phyloP scores from a whole-genome alignment of 2,329 filamentous ascomycete genomes.

The Hirsutella rhossiliensis region DNA sequence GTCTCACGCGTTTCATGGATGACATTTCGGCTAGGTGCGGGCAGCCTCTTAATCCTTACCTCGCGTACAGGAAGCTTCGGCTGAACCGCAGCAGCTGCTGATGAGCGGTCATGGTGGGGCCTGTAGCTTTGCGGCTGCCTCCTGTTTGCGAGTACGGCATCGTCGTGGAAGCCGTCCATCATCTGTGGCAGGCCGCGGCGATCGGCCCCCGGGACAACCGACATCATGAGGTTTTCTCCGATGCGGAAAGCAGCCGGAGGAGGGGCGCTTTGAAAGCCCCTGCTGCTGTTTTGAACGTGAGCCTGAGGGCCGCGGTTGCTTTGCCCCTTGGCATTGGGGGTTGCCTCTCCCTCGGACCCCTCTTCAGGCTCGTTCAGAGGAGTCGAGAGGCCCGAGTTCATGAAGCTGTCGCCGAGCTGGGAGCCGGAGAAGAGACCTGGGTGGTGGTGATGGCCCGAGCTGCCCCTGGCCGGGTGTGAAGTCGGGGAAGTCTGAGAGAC shows the following conservation, averaged over 20 bases:
- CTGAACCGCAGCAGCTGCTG: neutral
- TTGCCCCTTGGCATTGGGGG: slow-evolving; percentile 4
- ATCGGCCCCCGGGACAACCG: slow-evolving; percentile 16
- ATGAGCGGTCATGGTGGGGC: slow-evolving; percentile 3
- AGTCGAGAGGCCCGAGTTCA: slow-evolving; percentile 25
- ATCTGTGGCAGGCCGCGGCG: slow-evolving; percentile 13
- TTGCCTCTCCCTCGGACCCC: slow-evolving; percentile 3
- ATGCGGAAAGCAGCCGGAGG: slow-evolving; percentile 17
- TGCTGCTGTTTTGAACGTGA: neutral
- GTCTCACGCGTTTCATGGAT: neutral
- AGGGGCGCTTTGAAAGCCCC: slow-evolving; percentile 3
- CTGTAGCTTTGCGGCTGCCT: slow-evolving; percentile 8
- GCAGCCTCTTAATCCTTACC: slow-evolving; percentile 1
- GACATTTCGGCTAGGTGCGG: neutral
- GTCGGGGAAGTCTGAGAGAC: slow-evolving; percentile 9
- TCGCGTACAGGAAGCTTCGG: slow-evolving; percentile 1
- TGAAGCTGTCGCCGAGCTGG: slow-evolving; percentile 25
- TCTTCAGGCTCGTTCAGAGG: slow-evolving; percentile 18
- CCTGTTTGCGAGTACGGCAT: slow-evolving; percentile 6
- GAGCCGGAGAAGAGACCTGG: slow-evolving; percentile 23
- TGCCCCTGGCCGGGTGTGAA: slow-evolving; percentile 3
- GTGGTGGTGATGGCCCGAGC: slow-evolving; percentile 8
- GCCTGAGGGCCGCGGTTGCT: neutral
- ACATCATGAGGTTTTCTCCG: slow-evolving; percentile 24
- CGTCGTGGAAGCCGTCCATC: slow-evolving; percentile 21